Conservation (phyloP, 495 filamentous ascomycete species). For the Aspergillus sparsus region DNA sequence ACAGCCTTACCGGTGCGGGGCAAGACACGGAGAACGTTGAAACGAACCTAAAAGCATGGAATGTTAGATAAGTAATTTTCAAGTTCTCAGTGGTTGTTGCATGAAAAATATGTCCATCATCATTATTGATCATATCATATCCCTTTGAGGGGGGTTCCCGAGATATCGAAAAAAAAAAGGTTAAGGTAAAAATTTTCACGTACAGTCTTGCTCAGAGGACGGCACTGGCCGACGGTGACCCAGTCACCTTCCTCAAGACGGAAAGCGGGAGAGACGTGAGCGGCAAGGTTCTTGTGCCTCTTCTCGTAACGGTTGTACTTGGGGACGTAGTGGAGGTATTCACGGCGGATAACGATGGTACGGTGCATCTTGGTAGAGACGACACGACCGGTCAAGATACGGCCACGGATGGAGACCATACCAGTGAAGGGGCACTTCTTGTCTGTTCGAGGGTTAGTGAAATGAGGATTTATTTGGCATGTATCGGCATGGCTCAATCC, state of each 20-base stretch:
- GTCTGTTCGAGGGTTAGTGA: constrained; percentile 62
- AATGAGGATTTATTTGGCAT: background rate
- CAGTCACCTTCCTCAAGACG: constrained; percentile 99
- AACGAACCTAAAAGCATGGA: constrained; percentile 70
- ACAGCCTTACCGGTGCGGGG: constrained; percentile 94
- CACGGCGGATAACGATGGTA: constrained; percentile 97
- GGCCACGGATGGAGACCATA: constrained; percentile 95
- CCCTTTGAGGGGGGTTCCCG: background rate
- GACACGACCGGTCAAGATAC: constrained; percentile 98
- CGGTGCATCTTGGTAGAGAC: constrained; percentile 99
- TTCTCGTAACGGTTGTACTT: constrained; percentile 99
- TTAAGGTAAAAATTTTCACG: constrained; percentile 38
- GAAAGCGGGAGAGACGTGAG: constrained; percentile 98
- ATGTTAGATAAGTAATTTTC: constrained; percentile 25
- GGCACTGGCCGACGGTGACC: constrained; percentile 98
- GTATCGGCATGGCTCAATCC: background rate
- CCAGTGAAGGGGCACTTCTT: constrained; percentile 99
- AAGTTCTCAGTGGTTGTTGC: too few species aligned
- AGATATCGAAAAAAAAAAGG: constrained; percentile 5
- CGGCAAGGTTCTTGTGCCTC: constrained; percentile 98
- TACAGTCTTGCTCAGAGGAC: constrained; percentile 98
- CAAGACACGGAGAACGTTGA: constrained; percentile 98
- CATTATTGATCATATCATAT: background rate
- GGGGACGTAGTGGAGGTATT: constrained; percentile 99
- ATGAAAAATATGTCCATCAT: background rate